Base-by-base conservation (phyloP, 192 early-diverging fungal species). In the Allomyces arbusculus region DNA sequence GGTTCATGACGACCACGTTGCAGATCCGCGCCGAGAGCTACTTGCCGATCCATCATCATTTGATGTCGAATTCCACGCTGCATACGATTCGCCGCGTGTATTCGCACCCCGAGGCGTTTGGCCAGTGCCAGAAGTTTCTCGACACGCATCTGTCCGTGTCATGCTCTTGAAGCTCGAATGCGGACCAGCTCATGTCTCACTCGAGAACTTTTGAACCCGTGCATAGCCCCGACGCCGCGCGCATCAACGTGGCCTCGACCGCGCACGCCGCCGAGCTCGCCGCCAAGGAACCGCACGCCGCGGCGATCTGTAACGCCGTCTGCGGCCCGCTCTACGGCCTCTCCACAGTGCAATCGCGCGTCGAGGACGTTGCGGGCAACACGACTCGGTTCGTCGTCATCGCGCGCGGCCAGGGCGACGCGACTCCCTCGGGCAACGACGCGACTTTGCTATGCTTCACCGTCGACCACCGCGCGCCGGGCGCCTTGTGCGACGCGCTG, bases 371-470 rank as follows among this genome's bases (percentile, higher is more conserved):
- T 44, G 50, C 73, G 84, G 87, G 84, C 68, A 97, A 97, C 69
- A 87, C 85, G 0, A 97, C 94, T 0, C 84, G 94, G 61, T 97
- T 97, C 84, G 85, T 97, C 68, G 84, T 97, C 24, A 73, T 97
- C 19, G 50, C 50, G 20, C 50, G 50, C 5, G 84, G 86, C 4
- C 80, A 80, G 69, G 77, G 79, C 20, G 84, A 79, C 40, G 84
- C 86, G 68, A 68, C 65, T 3, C 80, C 87, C 11, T 87, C 90
- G 0, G 77, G 70, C 28, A 75, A 84, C 65, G 90, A 92, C 71
- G 86, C 86, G 70, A 88, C 90, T 0, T 69, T 92, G 26, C 64
- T 97, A 19, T 83, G 78, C 66, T 94, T 97, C 76, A 95, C 94
- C 3, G 88, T 94, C 1, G 91, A 95, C 67, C 91, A 94, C 68